Conservation (phyloP, 495 filamentous ascomycete species). For the Opeltia flavorubescens region DNA sequence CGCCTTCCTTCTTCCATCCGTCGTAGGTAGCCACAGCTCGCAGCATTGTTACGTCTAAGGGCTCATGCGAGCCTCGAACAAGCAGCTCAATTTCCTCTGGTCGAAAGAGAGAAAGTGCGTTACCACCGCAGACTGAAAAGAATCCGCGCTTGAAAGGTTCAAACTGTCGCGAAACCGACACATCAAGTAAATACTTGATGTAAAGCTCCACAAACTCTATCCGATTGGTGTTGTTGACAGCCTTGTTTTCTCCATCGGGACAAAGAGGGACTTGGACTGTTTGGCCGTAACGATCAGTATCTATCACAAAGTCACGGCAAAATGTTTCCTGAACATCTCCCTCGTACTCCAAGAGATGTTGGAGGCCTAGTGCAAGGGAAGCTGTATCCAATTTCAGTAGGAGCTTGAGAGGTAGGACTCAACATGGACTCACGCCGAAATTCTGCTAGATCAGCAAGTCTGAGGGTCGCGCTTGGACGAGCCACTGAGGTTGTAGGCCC, state of each 20-base stretch:
- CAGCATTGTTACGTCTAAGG: constrained; percentile 63
- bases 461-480: constrained; percentile 52
- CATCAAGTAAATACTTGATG: constrained; percentile 68
- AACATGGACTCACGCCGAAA: constrained; percentile 37
- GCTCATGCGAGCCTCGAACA: constrained; percentile 75
- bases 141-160: constrained; percentile 94
- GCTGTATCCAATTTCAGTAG: constrained; percentile 15
- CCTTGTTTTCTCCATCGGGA: constrained; percentile 53
- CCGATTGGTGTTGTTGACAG: constrained; percentile 75
- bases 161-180: constrained; percentile 66
- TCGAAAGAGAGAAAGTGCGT: constrained; percentile 80
- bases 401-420: neutral
- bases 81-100: constrained; percentile 89
- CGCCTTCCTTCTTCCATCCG: constrained; percentile 43
- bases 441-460: constrained; percentile 73
- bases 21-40: constrained; percentile 72
- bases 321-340: constrained; percentile 75
- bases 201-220: constrained; percentile 83
- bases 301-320: constrained; percentile 69
- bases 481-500: constrained; percentile 37
- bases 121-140: constrained; percentile 83
- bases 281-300: constrained; percentile 66
- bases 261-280: constrained; percentile 55
- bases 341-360: constrained; percentile 65
- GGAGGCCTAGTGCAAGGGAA: constrained; percentile 59